Base-by-base conservation (phyloP, 176 grass and related monocot species). In the Rhynchospora pubera region DNA sequence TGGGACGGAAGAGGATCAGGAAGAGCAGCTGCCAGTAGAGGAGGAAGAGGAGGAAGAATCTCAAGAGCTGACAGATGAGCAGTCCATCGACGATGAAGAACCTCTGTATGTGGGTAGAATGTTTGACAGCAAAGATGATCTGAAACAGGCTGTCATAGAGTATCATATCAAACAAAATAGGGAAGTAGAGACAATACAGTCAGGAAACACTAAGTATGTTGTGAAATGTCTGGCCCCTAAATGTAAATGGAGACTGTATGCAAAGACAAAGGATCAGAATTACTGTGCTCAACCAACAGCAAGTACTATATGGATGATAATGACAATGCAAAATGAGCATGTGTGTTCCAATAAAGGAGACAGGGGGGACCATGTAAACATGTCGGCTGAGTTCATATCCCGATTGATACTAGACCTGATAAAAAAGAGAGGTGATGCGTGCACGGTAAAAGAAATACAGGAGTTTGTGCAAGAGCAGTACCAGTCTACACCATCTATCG, bases 141-240 rank as follows among this genome's bases (percentile, higher is more conserved):
- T 75, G 47, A 75, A 75, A 45, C 71, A 4, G 48, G 71, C 9
- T 18, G 23, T 53, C 8, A 75, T n/a, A 53, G 71, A 75, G 2
- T 75, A 75, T 30, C 71, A 75, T 53, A 75, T 75, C 23, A 53
- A 16, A 75, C 13, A 75, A 75, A 75, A 75, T 22, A 75, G 71
- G 47, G 52, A 53, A 53, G 10, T 75, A 12, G 14, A 26, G 22
- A 75, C 71, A 52, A 12, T 26, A 47, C 51, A 52, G 12, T 52
- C 47, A 0, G 14, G 7, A 46, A 75, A 28, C 12, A 15, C 5
- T 24, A 73, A 11, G 5, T 75, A 75, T 1, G 47, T 53, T 53
- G 71, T 75, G 47, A 75, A 75, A 52, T 75, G 71, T 8, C 47
- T 14, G 12, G n/a, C 22, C 21, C 11, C 48, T 12, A 53, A 9